Conservation (phyloP, 768 basidiomycete genomes). For the Agrocybe praecox region DNA sequence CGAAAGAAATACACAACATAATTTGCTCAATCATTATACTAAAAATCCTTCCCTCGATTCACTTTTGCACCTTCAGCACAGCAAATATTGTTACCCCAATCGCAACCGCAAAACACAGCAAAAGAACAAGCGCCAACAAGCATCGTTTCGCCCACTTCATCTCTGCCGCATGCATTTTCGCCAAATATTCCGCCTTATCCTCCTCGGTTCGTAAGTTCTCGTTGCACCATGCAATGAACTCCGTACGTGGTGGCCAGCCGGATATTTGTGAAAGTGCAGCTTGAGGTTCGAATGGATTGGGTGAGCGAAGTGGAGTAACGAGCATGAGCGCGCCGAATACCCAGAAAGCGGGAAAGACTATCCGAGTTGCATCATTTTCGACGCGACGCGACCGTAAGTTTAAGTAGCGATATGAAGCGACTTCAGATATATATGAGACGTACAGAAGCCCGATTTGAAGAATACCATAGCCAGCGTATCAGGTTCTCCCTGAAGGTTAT, state of each 20-base stretch:
- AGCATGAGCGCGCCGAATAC: constrained; percentile 18
- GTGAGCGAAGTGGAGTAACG: constrained; percentile 9
- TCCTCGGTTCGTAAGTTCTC: constrained; percentile 15
- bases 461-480: constrained; percentile 15
- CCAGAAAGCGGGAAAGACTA: constrained; percentile 21
- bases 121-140: constrained; percentile 2
- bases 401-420: no score
- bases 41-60: no score
- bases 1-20: no score
- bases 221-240: constrained; percentile 12
- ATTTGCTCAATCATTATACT: no score
- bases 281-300: constrained; percentile 8
- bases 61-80: constrained; percentile 10
- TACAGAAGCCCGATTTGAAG: constrained; percentile 21
- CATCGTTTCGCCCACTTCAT: constrained; percentile 20
- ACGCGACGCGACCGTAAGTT: no score
- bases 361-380: no score
- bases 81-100: constrained; percentile 15
- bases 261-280: constrained; percentile 1
- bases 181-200: constrained; percentile 10
- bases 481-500: constrained; percentile 10
- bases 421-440: background rate
- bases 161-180: constrained; percentile 13
- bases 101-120: constrained; percentile 10
- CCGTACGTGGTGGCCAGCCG: background rate